Evolutionary conservation across 140 eudicot genomes (phyloP), one percentile per base, ranked within the genome.

Genomic region (Erigeron philadelphicus): DNA sequence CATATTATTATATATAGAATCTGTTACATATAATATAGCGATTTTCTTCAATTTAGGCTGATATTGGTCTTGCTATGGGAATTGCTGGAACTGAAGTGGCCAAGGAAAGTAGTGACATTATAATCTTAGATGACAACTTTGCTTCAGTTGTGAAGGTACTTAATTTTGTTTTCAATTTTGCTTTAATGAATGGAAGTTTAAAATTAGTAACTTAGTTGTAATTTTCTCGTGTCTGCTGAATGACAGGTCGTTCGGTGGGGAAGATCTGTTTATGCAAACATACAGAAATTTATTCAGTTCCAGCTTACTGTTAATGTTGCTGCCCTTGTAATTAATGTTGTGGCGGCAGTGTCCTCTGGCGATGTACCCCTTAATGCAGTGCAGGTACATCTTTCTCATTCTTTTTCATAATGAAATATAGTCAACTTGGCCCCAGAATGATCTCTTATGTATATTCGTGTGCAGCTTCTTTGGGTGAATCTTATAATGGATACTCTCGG

Each of bases 21-120:
- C 3, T 31, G 38, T 31, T 31, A 31, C 38, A 2, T 31, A 31
- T 31, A 31, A 31, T 31, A 0, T 31, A 31, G 38, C 4, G 38
- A 2, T 31, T 6, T 46, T 6, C 12, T 72, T 58, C 13, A 64
- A 66, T 44, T 61, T 71, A 90, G 97, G 97, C 97, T 75, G 97
- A 90, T 80, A 85, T 90, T 70, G 97, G 97, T 78, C 97, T 90
- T 77, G 93, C 97, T 18, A 90, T 90, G 97, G 97, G 97, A 15
- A 90, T 90, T 52, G 84, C 76, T 76, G 97, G 97, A 61, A 90
- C 97, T 10, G 97, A 90, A 78, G 97, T 90, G 54, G 97, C 97
- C 5, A 90, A 90, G 64, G 95, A 90, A 73, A 90, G 97, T 56
- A 85, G 95, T 48, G 97, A 90, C 61, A 90, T 90, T 73, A 90